Evolutionary conservation across 2,329 filamentous ascomycete species (phyloP).

Genomic region (Macrophomina pseudophaseolina): DNA sequence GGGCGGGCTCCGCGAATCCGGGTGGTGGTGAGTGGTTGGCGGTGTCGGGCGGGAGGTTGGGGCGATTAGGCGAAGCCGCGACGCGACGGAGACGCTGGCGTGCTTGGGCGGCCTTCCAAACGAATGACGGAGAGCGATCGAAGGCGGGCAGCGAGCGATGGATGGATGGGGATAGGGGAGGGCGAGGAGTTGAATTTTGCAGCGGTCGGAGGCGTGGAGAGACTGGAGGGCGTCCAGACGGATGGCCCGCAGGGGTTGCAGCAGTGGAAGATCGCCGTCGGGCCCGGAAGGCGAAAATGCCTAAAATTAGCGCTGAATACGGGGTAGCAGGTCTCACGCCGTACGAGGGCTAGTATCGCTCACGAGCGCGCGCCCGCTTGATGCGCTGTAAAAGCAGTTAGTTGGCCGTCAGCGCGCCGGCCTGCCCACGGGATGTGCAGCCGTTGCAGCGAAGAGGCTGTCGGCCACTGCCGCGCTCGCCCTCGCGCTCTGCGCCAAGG

Average conservation of each 20-base stretch:
- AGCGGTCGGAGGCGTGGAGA: not conserved
- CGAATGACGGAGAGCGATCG: conserved; percentile 24
- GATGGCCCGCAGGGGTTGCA: conserved; percentile 23
- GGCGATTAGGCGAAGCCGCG: not conserved
- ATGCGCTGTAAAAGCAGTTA: not conserved
- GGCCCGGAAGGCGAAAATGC: conserved; percentile 24
- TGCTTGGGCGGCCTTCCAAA: conserved; percentile 8
- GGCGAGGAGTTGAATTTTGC: not conserved
- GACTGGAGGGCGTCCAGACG: conserved; percentile 9
- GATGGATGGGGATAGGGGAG: conserved; percentile 14
- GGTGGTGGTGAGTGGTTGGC: conserved; percentile 2
- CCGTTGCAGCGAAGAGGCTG: not conserved
- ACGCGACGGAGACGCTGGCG: conserved; percentile 6
- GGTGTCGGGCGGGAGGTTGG: conserved; percentile 19
- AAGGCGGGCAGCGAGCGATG: conserved; percentile 11
- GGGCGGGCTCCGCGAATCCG: conserved; percentile 10
- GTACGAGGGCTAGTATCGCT: not conserved
- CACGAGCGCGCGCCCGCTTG: conserved; percentile 3
- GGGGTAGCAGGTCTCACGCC: conserved; percentile 15
- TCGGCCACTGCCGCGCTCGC: not conserved
- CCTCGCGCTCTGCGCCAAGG: no score
- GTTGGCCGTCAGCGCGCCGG: no score
- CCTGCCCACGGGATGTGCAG: not conserved
- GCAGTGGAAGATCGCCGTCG: conserved; percentile 21
- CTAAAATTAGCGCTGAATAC: conserved; percentile 23